A percentile compares a stretch with the other conserved stretches of the same genome.
These are phyloP conservation scores for Cadophora malorum DNA, from an alignment of 2,329 filamentous ascomycete genomes.

Conservation along the genomic window DNA sequence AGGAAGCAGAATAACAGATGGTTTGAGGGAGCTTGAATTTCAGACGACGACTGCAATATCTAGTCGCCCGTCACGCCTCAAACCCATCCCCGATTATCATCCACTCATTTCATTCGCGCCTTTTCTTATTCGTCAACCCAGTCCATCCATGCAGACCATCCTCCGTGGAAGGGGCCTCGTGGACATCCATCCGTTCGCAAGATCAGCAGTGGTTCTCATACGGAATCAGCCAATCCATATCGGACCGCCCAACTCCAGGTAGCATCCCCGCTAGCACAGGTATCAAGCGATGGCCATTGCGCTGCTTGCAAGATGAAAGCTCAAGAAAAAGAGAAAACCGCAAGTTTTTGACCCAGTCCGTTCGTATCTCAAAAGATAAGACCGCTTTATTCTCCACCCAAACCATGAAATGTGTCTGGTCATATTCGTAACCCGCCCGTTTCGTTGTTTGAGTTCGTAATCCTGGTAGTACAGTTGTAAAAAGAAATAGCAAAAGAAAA, in stretches of 20 bases:
- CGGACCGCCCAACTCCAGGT: constrained; percentile 20
- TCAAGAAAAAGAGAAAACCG: constrained; percentile 20
- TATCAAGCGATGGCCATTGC: constrained; percentile 17
- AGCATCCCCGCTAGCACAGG: constrained; percentile 16
- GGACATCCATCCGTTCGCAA: not conserved
- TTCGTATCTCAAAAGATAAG: constrained; percentile 27
- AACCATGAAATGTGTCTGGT: constrained; percentile 31
- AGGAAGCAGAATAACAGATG: not conserved
- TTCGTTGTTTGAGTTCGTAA: constrained; percentile 32
- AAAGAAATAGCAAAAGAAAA: constrained; percentile 34
- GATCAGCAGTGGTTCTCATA: not conserved
- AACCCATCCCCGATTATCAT: constrained; percentile 28
- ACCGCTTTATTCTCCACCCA: constrained; percentile 29
- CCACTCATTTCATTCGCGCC: constrained; percentile 18
- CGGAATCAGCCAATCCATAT: constrained; percentile 12
- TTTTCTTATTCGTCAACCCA: constrained; percentile 16
- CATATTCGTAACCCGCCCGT: constrained; percentile 34
- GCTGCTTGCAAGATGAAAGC: not conserved
- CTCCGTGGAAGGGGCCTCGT: not conserved
- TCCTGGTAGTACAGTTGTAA: constrained; percentile 42
- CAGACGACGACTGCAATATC: constrained; percentile 31
- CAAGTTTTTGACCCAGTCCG: constrained; percentile 24
- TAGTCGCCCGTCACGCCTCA: constrained; percentile 28
- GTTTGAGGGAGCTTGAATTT: constrained; percentile 30
- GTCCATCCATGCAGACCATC: constrained; percentile 14